Percentiles rank a stretch among this genome's conserved stretches.
These are phyloP conservation scores for Colletotrichum sp. DNA, from an alignment of 2,329 filamentous ascomycete species.

Conservation along the genomic window DNA sequence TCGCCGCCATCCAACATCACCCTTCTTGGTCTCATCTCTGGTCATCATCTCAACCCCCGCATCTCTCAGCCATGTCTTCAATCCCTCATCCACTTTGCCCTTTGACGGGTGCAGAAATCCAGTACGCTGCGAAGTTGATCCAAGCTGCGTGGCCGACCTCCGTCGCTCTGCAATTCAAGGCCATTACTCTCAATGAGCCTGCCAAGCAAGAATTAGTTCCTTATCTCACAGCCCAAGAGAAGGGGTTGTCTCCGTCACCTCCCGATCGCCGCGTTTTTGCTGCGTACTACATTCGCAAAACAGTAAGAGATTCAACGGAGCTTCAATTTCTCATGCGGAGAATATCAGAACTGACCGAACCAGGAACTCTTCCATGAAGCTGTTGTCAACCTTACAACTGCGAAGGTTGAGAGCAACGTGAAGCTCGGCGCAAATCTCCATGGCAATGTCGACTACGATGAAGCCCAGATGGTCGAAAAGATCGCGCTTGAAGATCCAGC, in stretches of 20 bases:
- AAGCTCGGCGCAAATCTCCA: slow-evolving; percentile 65
- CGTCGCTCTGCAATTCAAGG: slow-evolving; percentile 66
- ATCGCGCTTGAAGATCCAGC: slow-evolving; percentile 57
- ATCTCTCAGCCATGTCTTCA: not conserved
- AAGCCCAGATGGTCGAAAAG: slow-evolving; percentile 63
- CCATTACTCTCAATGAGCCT: slow-evolving; percentile 64
- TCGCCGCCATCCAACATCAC: not conserved
- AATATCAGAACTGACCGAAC: not conserved
- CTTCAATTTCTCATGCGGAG: not conserved
- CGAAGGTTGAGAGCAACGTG: slow-evolving; percentile 59
- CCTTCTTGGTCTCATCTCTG: not conserved
- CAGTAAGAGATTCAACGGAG: slow-evolving; percentile 44
- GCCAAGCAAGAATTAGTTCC: slow-evolving; percentile 55
- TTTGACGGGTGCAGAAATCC: slow-evolving; percentile 62
- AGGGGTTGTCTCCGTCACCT: slow-evolving; percentile 33
- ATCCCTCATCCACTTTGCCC: slow-evolving; percentile 62
- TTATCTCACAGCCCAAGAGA: slow-evolving; percentile 55
- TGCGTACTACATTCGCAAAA: slow-evolving; percentile 64
- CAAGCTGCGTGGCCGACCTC: slow-evolving; percentile 58
- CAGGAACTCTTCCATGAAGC: slow-evolving; percentile 69
- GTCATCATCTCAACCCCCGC: not conserved
- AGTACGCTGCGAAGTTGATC: slow-evolving; percentile 52
- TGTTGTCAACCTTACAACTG: slow-evolving; percentile 53
- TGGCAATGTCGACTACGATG: slow-evolving; percentile 63
- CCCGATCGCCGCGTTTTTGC: slow-evolving; percentile 57